Conservation (phyloP, 805 yeast species). For the Debaryomyces tyrocola region DNA sequence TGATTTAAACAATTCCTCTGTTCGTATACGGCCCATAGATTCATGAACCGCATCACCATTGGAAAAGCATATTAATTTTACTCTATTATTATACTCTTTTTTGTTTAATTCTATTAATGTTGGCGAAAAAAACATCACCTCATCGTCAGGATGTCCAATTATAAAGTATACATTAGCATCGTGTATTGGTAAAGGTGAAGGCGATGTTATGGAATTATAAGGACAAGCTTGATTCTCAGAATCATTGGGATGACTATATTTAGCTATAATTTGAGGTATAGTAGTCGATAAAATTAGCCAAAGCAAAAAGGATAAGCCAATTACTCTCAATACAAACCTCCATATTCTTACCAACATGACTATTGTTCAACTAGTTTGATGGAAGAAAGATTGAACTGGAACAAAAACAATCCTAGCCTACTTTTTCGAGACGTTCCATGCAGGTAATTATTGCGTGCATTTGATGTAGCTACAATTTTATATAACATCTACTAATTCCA, state of each 20-base stretch:
- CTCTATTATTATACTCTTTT: conserved; percentile 46
- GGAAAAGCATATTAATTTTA: conserved; percentile 70
- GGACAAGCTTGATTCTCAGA: conserved; percentile 29
- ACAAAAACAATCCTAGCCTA: too few relatives aligned
- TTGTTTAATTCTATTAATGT: conserved; percentile 54
- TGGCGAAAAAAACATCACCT: conserved; percentile 95
- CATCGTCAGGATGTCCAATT: conserved; percentile 98
- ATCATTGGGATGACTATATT: conserved; percentile 26
- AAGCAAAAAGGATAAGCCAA: conserved; percentile 26
- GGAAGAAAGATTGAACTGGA: too few relatives aligned
- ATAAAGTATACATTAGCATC: conserved; percentile 49
- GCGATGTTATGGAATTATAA: conserved; percentile 35
- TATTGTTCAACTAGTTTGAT: background rate
- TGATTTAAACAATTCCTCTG: conserved; percentile 56
- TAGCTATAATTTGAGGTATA: conserved; percentile 36
- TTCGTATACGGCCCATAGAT: conserved; percentile 67
- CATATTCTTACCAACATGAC: conserved; percentile 8
- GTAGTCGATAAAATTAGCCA: conserved; percentile 43
- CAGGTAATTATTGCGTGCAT: too few relatives aligned
- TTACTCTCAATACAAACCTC: conserved; percentile 9
- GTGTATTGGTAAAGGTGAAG: conserved; percentile 33
- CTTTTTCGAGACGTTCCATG: too few relatives aligned
- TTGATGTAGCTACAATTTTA: too few relatives aligned
- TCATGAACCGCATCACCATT: conserved; percentile 66
- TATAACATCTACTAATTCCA: background rate